Conservation (phyloP, 2,329 filamentous ascomycete genomes). For the Sporothrix humicola region DNA sequence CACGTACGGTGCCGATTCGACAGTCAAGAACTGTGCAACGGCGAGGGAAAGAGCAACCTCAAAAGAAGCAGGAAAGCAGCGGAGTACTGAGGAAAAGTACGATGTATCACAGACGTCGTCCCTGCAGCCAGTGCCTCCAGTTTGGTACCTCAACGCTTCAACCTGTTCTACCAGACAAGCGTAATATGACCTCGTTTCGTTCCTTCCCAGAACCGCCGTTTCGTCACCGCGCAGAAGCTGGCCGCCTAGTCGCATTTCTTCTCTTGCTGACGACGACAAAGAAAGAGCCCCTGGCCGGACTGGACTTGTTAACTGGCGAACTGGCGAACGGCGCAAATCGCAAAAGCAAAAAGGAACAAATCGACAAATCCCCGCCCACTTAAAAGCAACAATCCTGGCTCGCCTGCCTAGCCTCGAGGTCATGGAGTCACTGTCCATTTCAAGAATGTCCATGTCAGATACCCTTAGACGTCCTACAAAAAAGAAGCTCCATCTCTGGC, state of each 20-base stretch:
- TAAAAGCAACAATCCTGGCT: conserved; percentile 7
- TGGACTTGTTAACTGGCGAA: conserved; percentile 7
- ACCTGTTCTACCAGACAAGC: no score
- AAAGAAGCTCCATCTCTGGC: no score
- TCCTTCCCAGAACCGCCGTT: conserved; percentile 4
- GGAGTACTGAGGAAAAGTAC: neutral
- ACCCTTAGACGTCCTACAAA: neutral
- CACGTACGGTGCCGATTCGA: conserved; percentile 32
- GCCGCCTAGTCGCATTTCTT: conserved; percentile 21
- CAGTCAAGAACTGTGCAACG: conserved; percentile 31
- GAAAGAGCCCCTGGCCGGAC: conserved; percentile 4
- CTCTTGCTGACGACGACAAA: conserved; percentile 25
- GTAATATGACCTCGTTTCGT: neutral
- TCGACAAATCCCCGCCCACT: neutral
- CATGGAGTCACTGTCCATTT: conserved; percentile 2
- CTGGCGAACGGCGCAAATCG: conserved; percentile 2
- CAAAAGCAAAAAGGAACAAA: neutral
- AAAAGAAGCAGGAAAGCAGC: conserved; percentile 13
- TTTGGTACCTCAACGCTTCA: neutral
- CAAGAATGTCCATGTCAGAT: conserved; percentile 8
- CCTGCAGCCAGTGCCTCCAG: neutral
- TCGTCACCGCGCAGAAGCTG: conserved; percentile 23
- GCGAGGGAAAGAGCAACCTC: neutral
- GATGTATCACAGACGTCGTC: neutral
- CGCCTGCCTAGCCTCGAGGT: neutral